Base-by-base conservation (phyloP, 2,329 filamentous ascomycete species). In the Penicillium glabrum region DNA sequence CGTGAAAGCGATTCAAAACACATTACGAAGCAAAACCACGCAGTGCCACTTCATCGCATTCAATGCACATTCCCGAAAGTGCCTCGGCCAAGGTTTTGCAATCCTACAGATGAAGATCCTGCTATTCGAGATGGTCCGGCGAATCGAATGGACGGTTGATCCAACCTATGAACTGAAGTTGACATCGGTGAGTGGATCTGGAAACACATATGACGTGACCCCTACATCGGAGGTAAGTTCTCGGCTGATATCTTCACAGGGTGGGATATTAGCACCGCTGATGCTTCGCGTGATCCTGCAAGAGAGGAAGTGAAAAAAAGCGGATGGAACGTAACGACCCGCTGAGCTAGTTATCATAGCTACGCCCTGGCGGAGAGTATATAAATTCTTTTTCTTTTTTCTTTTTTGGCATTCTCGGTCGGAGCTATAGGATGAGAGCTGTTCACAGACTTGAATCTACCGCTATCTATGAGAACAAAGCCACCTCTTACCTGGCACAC, bases 1-100 rank as follows among this genome's bases (percentile, higher is more conserved):
- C 64, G 73, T 75, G 58, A 72, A 57, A n/a, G 63, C 46, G 59
- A 73, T 65, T 64, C 74, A 69, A 24, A 58, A 37, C 3, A 41
- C 46, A 3, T 60, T 71, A 31, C 58, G 69, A 8, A 59, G 58
- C 26, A 65, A 66, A 51, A 70, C 67, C 24, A 61, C 64, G 13
- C 53, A 60, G 31, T 69, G 69, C 1, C 62, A 63, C 24, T 71
- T 67, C 54, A 71, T 72, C 43, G 63, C 69, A 13, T 72, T 72
- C 44, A 67, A 70, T 60, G 67, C 66, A 21, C 63, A 69, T 49
- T 61, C 62, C 27, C 33, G 69, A n/a, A 67, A 63, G 50, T 72
- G 69, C 50, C 53, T 71, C 6, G 69, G 69, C 3, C 64, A 67
- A 45, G 65, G 61, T 3, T 71, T 72, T 56, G 69, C 64, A n/a